Evolutionary conservation across 2,329 filamentous ascomycete genomes (phyloP), one percentile per base, ranked within the genome.

Genomic region (Ophiostoma sp.): DNA sequence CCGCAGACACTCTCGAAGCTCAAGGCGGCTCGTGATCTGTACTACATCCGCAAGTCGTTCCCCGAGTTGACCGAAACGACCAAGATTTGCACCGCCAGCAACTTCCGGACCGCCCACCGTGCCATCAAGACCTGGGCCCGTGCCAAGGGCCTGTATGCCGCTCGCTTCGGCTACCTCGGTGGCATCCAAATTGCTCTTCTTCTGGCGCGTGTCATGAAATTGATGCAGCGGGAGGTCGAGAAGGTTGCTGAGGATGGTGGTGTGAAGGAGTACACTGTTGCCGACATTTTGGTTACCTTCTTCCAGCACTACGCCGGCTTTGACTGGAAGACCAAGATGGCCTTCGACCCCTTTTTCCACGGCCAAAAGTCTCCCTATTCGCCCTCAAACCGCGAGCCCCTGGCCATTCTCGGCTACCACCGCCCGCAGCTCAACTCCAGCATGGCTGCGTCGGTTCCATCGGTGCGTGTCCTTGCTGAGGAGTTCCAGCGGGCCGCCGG

Each of bases 171-270:
- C 0, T 90, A 89, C 74, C 82, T 93, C 0, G 87, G 89, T 6
- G 90, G 90, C 3, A 87, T 91, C 25, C 90, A 92, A 76, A 87
- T 93, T 70, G 86, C 88, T 0, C 80, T 91, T 28, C 83, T 93
- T 78, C 82, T 93, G 9, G 85, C 87, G 0, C 85, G 87, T 19
- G 81, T 92, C 0, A 87, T 86, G 79, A 92, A 92, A 79, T 78
- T 86, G 28, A 78, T 89, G 75, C 57, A 75, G 64, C 50, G 45
- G 0, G 70, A n/a, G 28, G 42, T 55, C 1, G 42, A 55, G 7
- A 42, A 50, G 4, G 19, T 15, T 11, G 19, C 22, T 1, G 72
- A 28, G 4, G 52, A 52, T 11, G 36, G 7, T 3, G 9, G 5
- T 1, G 33, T 3, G 3, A n/a, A 22, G 33, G 50, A 22, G 1